phyloP scores from a whole-genome alignment of 2,329 filamentous ascomycete genomes.

The Sarocladiaceae sp. region DNA sequence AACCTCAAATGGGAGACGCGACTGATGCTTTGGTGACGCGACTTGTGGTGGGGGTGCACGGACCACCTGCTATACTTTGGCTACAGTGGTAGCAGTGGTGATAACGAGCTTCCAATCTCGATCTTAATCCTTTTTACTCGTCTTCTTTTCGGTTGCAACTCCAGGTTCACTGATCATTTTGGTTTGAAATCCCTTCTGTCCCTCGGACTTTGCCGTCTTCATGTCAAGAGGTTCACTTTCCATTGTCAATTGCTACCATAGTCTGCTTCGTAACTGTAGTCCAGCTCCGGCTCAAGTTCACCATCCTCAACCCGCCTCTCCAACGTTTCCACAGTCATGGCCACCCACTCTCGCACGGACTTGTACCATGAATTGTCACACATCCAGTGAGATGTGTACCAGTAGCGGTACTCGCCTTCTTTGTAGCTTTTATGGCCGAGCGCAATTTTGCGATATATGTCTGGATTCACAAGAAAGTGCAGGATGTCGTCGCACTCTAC shows the following conservation, averaged over 20 bases:
- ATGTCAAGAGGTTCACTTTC: too few relatives aligned
- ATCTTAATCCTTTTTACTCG: too few relatives aligned
- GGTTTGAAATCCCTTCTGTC: too few relatives aligned
- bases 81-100: neutral
- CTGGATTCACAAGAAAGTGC: neutral
- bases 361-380: neutral
- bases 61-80: neutral
- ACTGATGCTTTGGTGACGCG: constrained; percentile 2
- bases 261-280: too few relatives aligned
- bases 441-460: neutral
- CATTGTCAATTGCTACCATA: too few relatives aligned
- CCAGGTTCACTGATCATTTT: too few relatives aligned
- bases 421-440: neutral
- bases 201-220: too few relatives aligned
- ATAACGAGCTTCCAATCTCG: too few relatives aligned
- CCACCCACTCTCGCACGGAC: neutral
- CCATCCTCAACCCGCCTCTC: neutral
- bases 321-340: neutral
- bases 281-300: neutral
- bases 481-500: neutral
- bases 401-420: constrained; percentile 4
- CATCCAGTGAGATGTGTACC: neutral
- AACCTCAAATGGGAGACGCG: neutral
- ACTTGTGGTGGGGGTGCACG: constrained; percentile 1
- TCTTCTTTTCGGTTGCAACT: too few relatives aligned